These are phyloP conservation scores for Buddleja alternifolia DNA, from an alignment of 257 asterid genomes.

Conservation along the genomic window DNA sequence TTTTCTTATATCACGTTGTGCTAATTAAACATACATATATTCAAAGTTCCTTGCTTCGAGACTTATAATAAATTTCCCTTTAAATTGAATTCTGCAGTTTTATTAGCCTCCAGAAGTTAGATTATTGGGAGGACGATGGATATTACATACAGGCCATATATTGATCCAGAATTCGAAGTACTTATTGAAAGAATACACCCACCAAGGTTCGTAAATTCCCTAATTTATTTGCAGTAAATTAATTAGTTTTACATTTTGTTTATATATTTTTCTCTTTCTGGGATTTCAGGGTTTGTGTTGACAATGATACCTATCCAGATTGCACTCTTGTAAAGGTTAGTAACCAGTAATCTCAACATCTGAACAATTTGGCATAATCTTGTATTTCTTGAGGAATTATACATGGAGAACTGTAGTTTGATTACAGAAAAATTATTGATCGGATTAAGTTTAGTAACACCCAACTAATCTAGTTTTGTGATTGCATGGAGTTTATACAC, in stretches of 20 bases:
- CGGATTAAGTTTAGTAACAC: too few relatives aligned
- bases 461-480: too few relatives aligned
- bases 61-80: background rate
- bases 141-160: conserved; percentile 58
- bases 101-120: background rate
- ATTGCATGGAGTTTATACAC: too few relatives aligned
- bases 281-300: conserved; percentile 72
- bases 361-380: too few relatives aligned
- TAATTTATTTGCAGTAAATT: too few relatives aligned
- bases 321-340: conserved; percentile 90
- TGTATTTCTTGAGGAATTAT: background rate
- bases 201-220: conserved; percentile 73
- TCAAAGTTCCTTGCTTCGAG: background rate
- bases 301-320: conserved; percentile 65
- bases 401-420: background rate
- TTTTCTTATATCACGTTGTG: background rate
- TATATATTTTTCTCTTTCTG: background rate
- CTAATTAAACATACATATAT: background rate
- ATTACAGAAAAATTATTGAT: too few relatives aligned
- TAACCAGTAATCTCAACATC: background rate
- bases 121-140: conserved; percentile 54
- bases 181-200: conserved; percentile 81
- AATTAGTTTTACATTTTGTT: background rate
- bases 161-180: conserved; percentile 59
- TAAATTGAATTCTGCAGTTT: conserved; percentile 29